These are phyloP conservation scores for Pseudomassariella vexata DNA, from an alignment of 2,329 filamentous ascomycete species.

Conservation along the genomic window DNA sequence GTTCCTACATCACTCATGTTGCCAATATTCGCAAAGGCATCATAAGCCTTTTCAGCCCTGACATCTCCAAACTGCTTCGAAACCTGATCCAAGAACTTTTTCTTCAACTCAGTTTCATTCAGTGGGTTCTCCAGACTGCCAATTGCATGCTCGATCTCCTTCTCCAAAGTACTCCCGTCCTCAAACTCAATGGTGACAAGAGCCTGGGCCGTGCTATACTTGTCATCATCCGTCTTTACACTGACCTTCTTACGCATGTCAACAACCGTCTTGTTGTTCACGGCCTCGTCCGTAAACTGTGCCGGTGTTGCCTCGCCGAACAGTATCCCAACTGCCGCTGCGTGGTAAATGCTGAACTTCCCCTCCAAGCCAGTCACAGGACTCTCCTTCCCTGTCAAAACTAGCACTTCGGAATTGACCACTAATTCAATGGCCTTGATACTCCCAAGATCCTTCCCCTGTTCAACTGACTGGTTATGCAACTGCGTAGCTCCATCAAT, in stretches of 20 bases:
- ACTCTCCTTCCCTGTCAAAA: constrained; percentile 43
- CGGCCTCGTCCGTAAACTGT: constrained; percentile 43
- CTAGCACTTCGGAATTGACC: constrained; percentile 46
- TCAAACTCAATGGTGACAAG: constrained; percentile 24
- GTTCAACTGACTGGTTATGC: constrained; percentile 27
- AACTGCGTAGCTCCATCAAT: constrained; percentile 47
- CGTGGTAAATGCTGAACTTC: constrained; percentile 52
- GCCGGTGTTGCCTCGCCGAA: constrained; percentile 44
- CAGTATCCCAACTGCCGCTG: constrained; percentile 42
- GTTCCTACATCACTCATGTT: constrained; percentile 23
- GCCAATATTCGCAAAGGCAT: constrained; percentile 23
- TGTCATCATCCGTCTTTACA: constrained; percentile 31
- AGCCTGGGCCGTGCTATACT: constrained; percentile 33
- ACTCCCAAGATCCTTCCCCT: constrained; percentile 22
- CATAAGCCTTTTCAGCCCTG: constrained; percentile 26
- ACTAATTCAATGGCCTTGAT: constrained; percentile 33
- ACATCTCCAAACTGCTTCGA: constrained; percentile 31
- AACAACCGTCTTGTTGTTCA: constrained; percentile 33
- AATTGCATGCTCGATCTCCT: constrained; percentile 42
- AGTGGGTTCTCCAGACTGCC: constrained; percentile 43
- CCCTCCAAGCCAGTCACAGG: constrained; percentile 44
- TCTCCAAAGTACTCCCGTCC: constrained; percentile 30
- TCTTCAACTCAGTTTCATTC: constrained; percentile 35
- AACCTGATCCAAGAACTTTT: constrained; percentile 45
- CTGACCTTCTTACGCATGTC: constrained; percentile 37